These are phyloP conservation scores for Clonostachys rhizophaga DNA, from an alignment of 2,329 filamentous ascomycete species.

Conservation along the genomic window DNA sequence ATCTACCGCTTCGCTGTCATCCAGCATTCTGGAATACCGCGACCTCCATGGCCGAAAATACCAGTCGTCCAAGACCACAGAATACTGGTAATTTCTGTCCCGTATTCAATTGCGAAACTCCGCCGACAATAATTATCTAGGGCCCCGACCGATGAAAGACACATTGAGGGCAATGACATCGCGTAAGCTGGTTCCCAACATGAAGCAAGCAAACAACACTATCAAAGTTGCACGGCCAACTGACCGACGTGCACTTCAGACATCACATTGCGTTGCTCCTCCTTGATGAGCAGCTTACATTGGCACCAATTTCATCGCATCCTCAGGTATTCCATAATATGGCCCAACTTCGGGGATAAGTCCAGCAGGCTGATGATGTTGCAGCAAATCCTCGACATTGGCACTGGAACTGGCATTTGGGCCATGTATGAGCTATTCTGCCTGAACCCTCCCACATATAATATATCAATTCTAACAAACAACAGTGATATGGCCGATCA, in stretches of 20 bases:
- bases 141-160: slow-evolving; percentile 17
- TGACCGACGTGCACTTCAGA: not conserved
- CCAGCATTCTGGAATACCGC: slow-evolving; percentile 18
- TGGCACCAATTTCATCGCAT: slow-evolving; percentile 12
- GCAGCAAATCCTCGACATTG: slow-evolving; percentile 35
- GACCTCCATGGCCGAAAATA: slow-evolving; percentile 19
- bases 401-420: slow-evolving; percentile 55
- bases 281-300: slow-evolving; percentile 12
- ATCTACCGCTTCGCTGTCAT: slow-evolving; percentile 16
- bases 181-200: slow-evolving; percentile 3
- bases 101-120: not conserved
- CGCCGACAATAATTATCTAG: slow-evolving; percentile 1
- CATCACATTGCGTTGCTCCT: slow-evolving; percentile 15
- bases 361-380: not conserved
- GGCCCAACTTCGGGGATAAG: not conserved
- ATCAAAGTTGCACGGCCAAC: too few species aligned
- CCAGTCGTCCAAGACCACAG: slow-evolving; percentile 13
- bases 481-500: slow-evolving; percentile 29
- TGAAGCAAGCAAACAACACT: too few species aligned
- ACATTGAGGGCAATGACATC: slow-evolving; percentile 15
- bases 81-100: slow-evolving; percentile 8
- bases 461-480: too few species aligned
- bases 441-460: not conserved
- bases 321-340: slow-evolving; percentile 4
- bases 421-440: slow-evolving; percentile 23